A percentile compares a stretch with the other conserved stretches of the same genome.
Evolutionary conservation across 2,329 filamentous ascomycete genomes (phyloP).

Genomic region (Aspergillus hiratsukae): DNA sequence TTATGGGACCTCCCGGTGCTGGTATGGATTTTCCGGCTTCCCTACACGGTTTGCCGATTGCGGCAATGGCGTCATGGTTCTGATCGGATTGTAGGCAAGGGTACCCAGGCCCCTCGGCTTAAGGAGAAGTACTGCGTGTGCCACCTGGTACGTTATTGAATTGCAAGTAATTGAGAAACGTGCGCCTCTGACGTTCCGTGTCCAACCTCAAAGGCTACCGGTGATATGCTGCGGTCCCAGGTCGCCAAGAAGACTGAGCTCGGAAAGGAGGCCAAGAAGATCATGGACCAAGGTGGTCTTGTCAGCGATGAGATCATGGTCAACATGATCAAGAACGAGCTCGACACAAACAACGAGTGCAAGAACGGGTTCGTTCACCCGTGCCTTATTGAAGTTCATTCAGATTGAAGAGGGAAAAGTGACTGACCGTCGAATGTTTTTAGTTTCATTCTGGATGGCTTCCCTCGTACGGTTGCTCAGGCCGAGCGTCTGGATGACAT

Average conservation of each 20-base stretch:
- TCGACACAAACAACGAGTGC: constrained; percentile 91
- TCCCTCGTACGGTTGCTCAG: constrained; percentile 93
- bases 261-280: constrained; percentile 97
- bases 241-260: constrained; percentile 95
- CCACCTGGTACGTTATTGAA: constrained; percentile 68
- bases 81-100: constrained; percentile 68
- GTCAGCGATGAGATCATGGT: constrained; percentile 99
- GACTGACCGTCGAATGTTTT: constrained; percentile 9
- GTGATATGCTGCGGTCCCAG: constrained; percentile 98
- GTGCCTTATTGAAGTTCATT: constrained; percentile 7
- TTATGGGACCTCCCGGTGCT: constrained; percentile 95
- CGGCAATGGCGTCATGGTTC: constrained; percentile 1
- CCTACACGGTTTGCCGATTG: background rate
- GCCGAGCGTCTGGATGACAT: constrained; percentile 92
- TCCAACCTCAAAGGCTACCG: constrained; percentile 66
- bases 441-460: constrained; percentile 98
- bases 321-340: constrained; percentile 98
- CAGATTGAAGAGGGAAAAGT: constrained; percentile 11
- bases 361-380: constrained; percentile 72
- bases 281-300: constrained; percentile 97
- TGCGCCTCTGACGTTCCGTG: background rate
- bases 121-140: constrained; percentile 98
- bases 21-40: constrained; percentile 52
- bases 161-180: constrained; percentile 10
- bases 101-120: constrained; percentile 95